A percentile compares a stretch with the other conserved stretches of the same genome.
Evolutionary conservation across 495 filamentous ascomycete species (phyloP).

Genomic region (Neohortaea acidophila): DNA sequence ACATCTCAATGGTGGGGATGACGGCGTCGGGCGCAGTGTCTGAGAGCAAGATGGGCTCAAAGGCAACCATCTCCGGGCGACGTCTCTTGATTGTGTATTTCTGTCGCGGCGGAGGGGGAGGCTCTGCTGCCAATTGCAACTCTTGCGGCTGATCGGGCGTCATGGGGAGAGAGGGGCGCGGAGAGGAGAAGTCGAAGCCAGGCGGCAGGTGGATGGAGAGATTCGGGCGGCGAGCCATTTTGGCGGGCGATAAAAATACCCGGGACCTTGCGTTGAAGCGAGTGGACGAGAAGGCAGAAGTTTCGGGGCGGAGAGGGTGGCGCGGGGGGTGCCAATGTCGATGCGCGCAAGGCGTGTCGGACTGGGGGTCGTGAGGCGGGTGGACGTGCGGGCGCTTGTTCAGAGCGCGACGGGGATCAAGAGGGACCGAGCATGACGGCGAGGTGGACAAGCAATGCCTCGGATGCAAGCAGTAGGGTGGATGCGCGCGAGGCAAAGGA

Average conservation of each 20-base stretch:
- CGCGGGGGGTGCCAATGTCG: no score
- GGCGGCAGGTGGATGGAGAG: slow-evolving; percentile 51
- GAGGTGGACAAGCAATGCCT: no score
- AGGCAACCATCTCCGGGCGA: slow-evolving; percentile 24
- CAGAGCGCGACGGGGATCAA: no score
- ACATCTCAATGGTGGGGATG: slow-evolving; percentile 47
- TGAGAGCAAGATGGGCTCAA: slow-evolving; percentile 4
- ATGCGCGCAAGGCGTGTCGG: no score
- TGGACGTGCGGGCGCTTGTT: no score
- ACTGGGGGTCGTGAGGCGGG: no score
- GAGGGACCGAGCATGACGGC: no score
- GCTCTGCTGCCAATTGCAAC: slow-evolving; percentile 27
- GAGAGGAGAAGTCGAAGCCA: slow-evolving; percentile 48
- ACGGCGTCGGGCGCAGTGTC: slow-evolving; percentile 29
- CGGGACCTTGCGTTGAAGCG: no score
- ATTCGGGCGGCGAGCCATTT: slow-evolving; percentile 22
- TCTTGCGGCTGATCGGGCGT: slow-evolving; percentile 41
- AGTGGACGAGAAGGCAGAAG: no score
- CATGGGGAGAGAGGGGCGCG: slow-evolving; percentile 36
- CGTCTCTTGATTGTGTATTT: slow-evolving; percentile 36
- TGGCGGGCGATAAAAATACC: not conserved
- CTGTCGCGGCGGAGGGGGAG: slow-evolving; percentile 35
- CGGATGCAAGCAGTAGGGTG: no score
- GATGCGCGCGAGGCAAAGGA: no score
- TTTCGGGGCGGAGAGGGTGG: no score